A percentile compares a stretch with the other conserved stretches of the same genome.
phyloP scores from a whole-genome alignment of 1,284 basidiomycete genomes.

The Apiotrichum sp. region DNA sequence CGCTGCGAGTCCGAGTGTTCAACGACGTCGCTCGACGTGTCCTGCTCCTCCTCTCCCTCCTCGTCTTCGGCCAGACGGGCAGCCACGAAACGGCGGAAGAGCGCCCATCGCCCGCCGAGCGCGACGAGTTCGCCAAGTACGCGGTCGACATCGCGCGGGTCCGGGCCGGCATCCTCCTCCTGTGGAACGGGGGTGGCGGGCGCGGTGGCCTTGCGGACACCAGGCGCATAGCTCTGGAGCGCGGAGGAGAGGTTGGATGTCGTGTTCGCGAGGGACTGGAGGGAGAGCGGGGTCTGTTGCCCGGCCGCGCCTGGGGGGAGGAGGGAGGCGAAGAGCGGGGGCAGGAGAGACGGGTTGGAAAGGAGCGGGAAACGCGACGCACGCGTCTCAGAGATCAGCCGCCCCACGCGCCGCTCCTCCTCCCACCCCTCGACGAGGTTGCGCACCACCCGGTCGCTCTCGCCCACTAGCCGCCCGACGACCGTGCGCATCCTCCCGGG shows the following conservation, averaged over 20 bases:
- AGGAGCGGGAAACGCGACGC: slow-evolving; percentile 41
- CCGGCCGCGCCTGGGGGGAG: slow-evolving; percentile 9
- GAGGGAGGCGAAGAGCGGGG: slow-evolving; percentile 33
- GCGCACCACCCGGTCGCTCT: slow-evolving; percentile 77
- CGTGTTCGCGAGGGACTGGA: slow-evolving; percentile 37
- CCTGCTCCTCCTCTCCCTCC: slow-evolving; percentile 17
- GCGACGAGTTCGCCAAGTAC: slow-evolving; percentile 77
- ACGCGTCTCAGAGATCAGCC: slow-evolving; percentile 46
- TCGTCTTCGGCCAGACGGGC: slow-evolving; percentile 49
- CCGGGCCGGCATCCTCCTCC: slow-evolving; percentile 57
- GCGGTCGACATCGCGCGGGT: slow-evolving; percentile 85
- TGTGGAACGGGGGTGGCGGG: slow-evolving; percentile 18
- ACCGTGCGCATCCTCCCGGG: slow-evolving; percentile 76
- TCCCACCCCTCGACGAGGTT: slow-evolving; percentile 79
- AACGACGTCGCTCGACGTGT: slow-evolving; percentile 26
- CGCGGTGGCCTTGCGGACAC: slow-evolving; percentile 35
- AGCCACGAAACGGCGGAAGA: slow-evolving; percentile 81
- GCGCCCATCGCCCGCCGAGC: slow-evolving; percentile 83
- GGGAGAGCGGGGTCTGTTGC: slow-evolving; percentile 22
- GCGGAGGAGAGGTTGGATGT: slow-evolving; percentile 48
- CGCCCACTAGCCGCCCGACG: slow-evolving; percentile 67
- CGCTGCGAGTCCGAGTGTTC: slow-evolving; percentile 51
- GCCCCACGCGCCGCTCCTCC: slow-evolving; percentile 62
- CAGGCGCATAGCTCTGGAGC: slow-evolving; percentile 39
- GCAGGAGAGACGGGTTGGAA: slow-evolving; percentile 30